Percentiles rank a stretch among this genome's conserved stretches.
phyloP scores from a whole-genome alignment of 2,329 filamentous ascomycete genomes.

The Penicillium polonicum region DNA sequence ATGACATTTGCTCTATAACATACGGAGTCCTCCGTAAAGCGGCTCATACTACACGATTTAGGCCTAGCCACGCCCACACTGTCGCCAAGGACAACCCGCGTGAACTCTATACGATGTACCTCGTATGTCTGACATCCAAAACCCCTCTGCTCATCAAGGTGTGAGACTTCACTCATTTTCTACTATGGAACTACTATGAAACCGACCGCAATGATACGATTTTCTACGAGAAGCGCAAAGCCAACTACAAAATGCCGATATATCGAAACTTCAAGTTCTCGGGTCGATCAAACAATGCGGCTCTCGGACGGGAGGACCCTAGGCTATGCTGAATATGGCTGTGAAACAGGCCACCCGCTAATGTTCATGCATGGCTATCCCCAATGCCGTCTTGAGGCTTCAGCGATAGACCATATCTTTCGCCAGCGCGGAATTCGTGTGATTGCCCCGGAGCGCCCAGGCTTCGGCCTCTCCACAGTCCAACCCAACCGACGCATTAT shows the following conservation, averaged over 20 bases:
- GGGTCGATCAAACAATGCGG: slow-evolving; percentile 19
- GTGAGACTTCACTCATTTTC: not conserved
- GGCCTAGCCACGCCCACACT: not conserved
- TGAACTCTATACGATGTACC: not conserved
- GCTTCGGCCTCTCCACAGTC: slow-evolving; percentile 44
- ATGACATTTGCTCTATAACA: not conserved
- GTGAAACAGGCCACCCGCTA: slow-evolving; percentile 31
- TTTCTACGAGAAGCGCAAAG: not conserved
- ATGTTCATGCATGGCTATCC: slow-evolving; percentile 48
- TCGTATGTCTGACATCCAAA: not conserved
- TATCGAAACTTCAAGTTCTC: not conserved
- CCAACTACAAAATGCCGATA: not conserved
- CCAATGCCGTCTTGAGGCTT: slow-evolving; percentile 45
- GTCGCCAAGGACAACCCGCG: not conserved
- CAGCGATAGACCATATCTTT: slow-evolving; percentile 34
- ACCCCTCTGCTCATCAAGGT: not conserved
- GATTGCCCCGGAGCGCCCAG: slow-evolving; percentile 47
- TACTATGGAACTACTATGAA: not conserved
- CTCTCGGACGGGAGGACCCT: slow-evolving; percentile 41
- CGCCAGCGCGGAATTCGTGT: slow-evolving; percentile 39
- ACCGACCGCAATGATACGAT: not conserved
- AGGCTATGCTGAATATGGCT: slow-evolving; percentile 48
- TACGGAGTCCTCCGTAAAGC: not conserved
- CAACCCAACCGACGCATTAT: slow-evolving; percentile 39
- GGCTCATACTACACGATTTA: not conserved